Evolutionary conservation across 2,329 filamentous ascomycete genomes (phyloP).

Genomic region (Aspergillus novoparasiticus): DNA sequence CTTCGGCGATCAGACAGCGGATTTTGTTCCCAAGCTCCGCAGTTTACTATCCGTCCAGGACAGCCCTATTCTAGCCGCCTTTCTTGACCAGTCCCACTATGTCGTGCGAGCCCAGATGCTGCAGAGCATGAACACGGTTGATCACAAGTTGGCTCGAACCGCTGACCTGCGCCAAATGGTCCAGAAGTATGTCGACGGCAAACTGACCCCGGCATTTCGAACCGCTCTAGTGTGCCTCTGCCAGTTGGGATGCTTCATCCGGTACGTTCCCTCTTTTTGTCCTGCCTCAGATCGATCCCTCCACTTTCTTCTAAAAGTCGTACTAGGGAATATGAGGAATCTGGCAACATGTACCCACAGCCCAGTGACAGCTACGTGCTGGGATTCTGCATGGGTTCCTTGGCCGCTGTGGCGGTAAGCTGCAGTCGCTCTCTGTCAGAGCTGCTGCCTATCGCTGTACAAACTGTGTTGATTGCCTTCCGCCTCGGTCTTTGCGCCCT

Average conservation of each 20-base stretch:
- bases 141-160: conserved; percentile 10
- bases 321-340: too few species aligned
- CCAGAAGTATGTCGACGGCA: conserved; percentile 6
- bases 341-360: too few species aligned
- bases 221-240: conserved; percentile 13
- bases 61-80: conserved; percentile 13
- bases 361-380: too few species aligned
- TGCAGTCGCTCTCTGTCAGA: conserved; percentile 32
- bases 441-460: conserved; percentile 38
- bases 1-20: conserved; percentile 24
- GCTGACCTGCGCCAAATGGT: conserved; percentile 13
- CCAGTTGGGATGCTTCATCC: conserved; percentile 16
- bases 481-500: conserved; percentile 27
- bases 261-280: background rate
- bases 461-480: conserved; percentile 39
- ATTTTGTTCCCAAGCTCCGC: conserved; percentile 9
- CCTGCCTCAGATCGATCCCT: too few species aligned
- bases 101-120: conserved; percentile 13
- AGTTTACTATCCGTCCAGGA: background rate
- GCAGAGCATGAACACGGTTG: background rate
- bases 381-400: too few species aligned
- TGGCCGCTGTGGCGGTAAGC: conserved; percentile 33
- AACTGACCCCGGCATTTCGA: conserved; percentile 6
- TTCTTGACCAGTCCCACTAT: conserved; percentile 12
- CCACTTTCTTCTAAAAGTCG: too few species aligned